phyloP scores from a whole-genome alignment of 345 rosid species.

The Luvunga scandens region DNA sequence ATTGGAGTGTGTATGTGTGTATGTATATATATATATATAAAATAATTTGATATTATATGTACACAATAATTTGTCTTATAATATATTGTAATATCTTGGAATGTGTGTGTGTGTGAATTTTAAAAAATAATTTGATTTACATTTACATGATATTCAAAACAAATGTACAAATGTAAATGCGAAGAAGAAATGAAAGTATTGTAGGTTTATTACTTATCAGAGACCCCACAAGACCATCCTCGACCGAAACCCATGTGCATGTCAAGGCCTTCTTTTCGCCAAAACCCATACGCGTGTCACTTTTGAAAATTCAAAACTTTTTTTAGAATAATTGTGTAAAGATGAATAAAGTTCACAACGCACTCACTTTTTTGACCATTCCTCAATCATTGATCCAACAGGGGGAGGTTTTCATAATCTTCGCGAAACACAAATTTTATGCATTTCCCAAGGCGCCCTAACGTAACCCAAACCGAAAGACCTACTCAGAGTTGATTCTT shows the following conservation, averaged over 20 bases:
- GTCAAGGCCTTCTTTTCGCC: not conserved
- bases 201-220: too few species aligned
- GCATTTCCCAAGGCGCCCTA: conserved; percentile 2
- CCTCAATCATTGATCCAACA: conserved; percentile 16
- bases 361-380: not conserved
- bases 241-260: not conserved
- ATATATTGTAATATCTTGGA: too few species aligned
- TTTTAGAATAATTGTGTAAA: not conserved
- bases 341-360: not conserved
- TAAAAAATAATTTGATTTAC: too few species aligned
- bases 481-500: not conserved
- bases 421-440: not conserved
- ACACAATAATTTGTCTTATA: too few species aligned
- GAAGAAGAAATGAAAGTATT: too few species aligned
- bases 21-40: too few species aligned
- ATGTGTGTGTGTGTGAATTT: too few species aligned
- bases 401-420: not conserved
- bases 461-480: not conserved
- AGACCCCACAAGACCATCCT: too few species aligned
- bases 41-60: too few species aligned
- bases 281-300: conserved; percentile 6
- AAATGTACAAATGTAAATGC: too few species aligned
- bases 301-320: not conserved
- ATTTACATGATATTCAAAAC: too few species aligned
- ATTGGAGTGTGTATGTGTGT: too few species aligned